phyloP scores from a whole-genome alignment of 495 filamentous ascomycete genomes.

The Schizothecium vesticola region DNA sequence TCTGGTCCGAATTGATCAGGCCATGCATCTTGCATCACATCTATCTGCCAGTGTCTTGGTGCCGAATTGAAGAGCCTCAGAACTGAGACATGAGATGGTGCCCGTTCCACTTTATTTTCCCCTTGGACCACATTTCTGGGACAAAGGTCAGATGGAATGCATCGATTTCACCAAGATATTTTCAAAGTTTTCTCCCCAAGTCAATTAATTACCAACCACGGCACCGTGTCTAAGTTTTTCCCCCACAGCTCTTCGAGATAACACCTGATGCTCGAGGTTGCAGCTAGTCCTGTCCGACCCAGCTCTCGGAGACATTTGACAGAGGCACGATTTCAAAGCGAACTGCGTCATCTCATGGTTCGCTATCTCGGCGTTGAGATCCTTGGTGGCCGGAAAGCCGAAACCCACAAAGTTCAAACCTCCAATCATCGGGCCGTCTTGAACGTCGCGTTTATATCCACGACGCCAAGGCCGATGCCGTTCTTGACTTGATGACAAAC shows the following conservation, averaged over 20 bases:
- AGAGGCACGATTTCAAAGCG: neutral
- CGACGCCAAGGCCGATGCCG: too few species aligned
- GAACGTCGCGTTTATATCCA: too few species aligned
- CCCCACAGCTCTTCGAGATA: too few species aligned
- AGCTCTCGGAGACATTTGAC: too few species aligned
- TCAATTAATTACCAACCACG: neutral
- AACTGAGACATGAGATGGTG: neutral
- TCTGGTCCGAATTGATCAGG: neutral
- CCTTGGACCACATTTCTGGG: neutral
- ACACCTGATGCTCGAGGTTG: too few species aligned
- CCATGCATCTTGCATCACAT: neutral
- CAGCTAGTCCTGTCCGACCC: too few species aligned
- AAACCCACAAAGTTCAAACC: neutral
- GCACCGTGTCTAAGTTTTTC: too few species aligned
- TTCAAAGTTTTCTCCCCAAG: neutral
- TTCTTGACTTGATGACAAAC: neutral
- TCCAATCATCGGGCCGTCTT: neutral
- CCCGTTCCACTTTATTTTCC: neutral
- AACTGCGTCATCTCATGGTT: too few species aligned
- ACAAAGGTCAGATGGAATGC: neutral
- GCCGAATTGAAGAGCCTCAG: neutral
- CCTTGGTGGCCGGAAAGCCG: too few species aligned
- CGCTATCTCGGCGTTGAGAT: neutral
- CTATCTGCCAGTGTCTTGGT: neutral
- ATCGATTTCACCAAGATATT: neutral